phyloP scores from a whole-genome alignment of 768 basidiomycete genomes.

The Trametes cubensis region DNA sequence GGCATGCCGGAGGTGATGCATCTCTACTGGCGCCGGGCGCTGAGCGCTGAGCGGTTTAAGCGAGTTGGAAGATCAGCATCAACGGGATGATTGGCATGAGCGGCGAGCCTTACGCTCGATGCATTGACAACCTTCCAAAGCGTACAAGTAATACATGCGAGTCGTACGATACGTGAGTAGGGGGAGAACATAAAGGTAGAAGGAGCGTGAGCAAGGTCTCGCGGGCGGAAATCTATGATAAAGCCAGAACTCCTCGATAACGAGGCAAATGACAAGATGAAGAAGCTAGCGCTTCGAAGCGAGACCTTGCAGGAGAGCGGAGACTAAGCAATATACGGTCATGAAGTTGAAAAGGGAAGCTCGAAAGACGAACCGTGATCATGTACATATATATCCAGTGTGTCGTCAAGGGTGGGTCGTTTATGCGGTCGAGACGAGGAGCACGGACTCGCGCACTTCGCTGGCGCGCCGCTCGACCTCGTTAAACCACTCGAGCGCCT shows the following conservation, averaged over 20 bases:
- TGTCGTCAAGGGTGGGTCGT: conserved; percentile 1
- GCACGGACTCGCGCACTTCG: conserved; percentile 37
- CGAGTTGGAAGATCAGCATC: too few relatives aligned
- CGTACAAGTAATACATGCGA: conserved; percentile 25
- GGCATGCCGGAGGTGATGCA: too few relatives aligned
- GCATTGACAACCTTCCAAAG: conserved; percentile 15
- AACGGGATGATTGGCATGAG: too few relatives aligned
- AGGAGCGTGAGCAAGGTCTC: conserved; percentile 20
- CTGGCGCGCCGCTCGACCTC: conserved; percentile 54
- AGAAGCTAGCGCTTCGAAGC: neutral
- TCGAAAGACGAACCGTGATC: neutral
- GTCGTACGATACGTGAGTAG: conserved; percentile 21
- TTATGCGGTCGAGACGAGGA: conserved; percentile 13
- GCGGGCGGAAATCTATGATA: conserved; percentile 2
- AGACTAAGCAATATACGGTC: conserved; percentile 17
- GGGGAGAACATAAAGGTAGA: conserved; percentile 17
- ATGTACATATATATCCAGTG: conserved; percentile 14
- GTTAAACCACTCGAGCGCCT: conserved; percentile 74
- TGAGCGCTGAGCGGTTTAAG: too few relatives aligned
- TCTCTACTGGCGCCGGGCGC: too few relatives aligned
- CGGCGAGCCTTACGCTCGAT: conserved; percentile 6
- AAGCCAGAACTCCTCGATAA: neutral
- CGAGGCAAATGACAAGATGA: neutral
- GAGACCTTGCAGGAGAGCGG: conserved; percentile 12
- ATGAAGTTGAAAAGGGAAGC: conserved; percentile 3